These are phyloP conservation scores for Papiliotrema fonsecae DNA, from an alignment of 1,284 basidiomycete genomes.

Conservation along the genomic window DNA sequence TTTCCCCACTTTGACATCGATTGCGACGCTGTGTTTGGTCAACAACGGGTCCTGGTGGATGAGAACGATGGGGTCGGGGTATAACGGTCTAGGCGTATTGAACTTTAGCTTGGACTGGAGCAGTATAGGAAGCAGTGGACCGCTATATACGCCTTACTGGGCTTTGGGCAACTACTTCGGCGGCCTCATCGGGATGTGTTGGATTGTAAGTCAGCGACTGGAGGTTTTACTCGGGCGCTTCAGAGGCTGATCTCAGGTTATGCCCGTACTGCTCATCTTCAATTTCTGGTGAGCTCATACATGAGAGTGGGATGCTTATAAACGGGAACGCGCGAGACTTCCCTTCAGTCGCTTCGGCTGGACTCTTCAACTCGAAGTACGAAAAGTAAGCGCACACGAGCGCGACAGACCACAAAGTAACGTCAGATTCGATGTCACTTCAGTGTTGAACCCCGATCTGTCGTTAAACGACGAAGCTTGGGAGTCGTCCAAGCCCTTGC, in stretches of 20 bases:
- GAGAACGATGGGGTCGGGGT: conserved; percentile 51
- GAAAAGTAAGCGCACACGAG: conserved; percentile 19
- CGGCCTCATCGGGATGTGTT: conserved; percentile 49
- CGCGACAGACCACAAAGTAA: conserved; percentile 11
- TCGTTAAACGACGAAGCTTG: conserved; percentile 49
- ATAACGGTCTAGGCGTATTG: conserved; percentile 51
- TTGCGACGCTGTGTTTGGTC: conserved; percentile 51
- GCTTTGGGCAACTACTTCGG: conserved; percentile 49
- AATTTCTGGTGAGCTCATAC: conserved; percentile 48
- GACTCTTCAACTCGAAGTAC: conserved; percentile 42
- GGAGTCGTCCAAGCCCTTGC: conserved; percentile 46
- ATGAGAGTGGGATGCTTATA: conserved; percentile 1
- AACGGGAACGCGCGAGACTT: conserved; percentile 48
- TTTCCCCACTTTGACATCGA: conserved; percentile 51
- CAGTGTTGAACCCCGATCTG: conserved; percentile 45
- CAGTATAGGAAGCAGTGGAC: conserved; percentile 48
- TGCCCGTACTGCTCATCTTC: conserved; percentile 48
- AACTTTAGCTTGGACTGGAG: conserved; percentile 54
- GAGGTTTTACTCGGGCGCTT: neutral
- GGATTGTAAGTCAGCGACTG: conserved; percentile 40
- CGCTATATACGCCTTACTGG: conserved; percentile 53
- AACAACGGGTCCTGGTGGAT: conserved; percentile 48
- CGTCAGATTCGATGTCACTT: conserved; percentile 46
- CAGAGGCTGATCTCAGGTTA: conserved; percentile 23
- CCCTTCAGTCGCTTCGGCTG: conserved; percentile 39